Evolutionary conservation across 2,329 filamentous ascomycete species (phyloP).

Genomic region (Monosporascus sp.): DNA sequence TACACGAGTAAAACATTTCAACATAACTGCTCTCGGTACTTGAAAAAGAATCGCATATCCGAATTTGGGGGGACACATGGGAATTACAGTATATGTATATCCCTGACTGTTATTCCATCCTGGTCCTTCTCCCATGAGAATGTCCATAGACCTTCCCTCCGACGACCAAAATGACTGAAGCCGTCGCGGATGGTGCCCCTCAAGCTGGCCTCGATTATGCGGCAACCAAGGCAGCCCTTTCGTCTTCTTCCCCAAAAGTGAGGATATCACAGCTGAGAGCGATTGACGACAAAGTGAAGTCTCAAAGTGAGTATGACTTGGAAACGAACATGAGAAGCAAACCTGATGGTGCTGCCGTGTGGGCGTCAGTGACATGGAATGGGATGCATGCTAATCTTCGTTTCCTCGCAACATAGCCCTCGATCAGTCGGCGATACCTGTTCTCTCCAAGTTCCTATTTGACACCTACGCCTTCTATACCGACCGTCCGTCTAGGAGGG

Average conservation of each 20-base stretch:
- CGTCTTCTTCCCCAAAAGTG: conserved; percentile 56
- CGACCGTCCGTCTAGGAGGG: conserved; percentile 77
- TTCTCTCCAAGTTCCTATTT: conserved; percentile 70
- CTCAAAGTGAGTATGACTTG: conserved; percentile 41
- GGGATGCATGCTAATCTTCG: conserved; percentile 1
- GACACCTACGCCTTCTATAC: conserved; percentile 81
- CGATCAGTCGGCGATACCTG: conserved; percentile 43
- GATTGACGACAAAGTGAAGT: conserved; percentile 52
- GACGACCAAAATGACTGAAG: conserved; percentile 45
- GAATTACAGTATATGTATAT: no score
- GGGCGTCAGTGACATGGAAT: conserved; percentile 4
- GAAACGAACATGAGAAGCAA: background rate
- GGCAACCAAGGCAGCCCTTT: conserved; percentile 44
- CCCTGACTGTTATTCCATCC: background rate
- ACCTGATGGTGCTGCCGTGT: background rate
- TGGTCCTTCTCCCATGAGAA: conserved; percentile 23
- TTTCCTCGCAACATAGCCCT: conserved; percentile 32
- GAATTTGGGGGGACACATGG: no score
- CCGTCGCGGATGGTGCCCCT: conserved; percentile 35
- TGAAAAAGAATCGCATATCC: background rate
- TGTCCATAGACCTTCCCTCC: conserved; percentile 29
- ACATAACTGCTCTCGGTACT: no score
- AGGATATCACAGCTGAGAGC: conserved; percentile 50
- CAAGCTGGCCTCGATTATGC: conserved; percentile 43
- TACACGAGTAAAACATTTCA: background rate